These are phyloP conservation scores for Tylopilus sp. DNA, from an alignment of 1,284 basidiomycete species.

Conservation along the genomic window DNA sequence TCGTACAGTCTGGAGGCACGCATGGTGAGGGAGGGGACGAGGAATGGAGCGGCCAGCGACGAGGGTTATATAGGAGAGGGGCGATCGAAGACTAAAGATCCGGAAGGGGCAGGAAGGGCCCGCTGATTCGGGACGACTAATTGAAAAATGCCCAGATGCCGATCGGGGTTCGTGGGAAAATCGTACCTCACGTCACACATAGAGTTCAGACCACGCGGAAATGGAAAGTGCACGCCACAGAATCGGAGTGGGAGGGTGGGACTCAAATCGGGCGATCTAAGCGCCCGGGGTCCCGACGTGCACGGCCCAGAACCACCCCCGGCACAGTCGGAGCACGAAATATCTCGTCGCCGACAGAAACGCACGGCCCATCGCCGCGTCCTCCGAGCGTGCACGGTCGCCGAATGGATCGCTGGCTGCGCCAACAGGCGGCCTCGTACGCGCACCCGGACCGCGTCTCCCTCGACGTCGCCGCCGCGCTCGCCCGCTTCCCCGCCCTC, in stretches of 20 bases:
- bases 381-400: not conserved
- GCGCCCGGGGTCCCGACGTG: constrained; percentile 24
- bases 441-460: constrained; percentile 52
- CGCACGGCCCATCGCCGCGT: no score
- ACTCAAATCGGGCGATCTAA: constrained; percentile 27
- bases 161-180: constrained; percentile 29
- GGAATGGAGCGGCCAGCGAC: constrained; percentile 9
- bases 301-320: constrained; percentile 22
- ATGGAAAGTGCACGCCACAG: constrained; percentile 37
- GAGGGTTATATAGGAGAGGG: constrained; percentile 27
- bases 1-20: constrained; percentile 29
- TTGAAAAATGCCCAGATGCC: constrained; percentile 36
- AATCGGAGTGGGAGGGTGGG: constrained; percentile 35
- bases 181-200: constrained; percentile 20
- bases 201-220: constrained; percentile 33
- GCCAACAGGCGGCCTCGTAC: constrained; percentile 61
- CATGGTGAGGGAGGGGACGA: constrained; percentile 32
- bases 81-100: constrained; percentile 41
- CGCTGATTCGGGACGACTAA: constrained; percentile 40
- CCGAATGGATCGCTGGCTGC: constrained; percentile 62
- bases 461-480: constrained; percentile 64
- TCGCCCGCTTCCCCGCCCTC: constrained; percentile 64
- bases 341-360: no score
- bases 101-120: constrained; percentile 40
- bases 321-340: constrained; percentile 10